Conservation (phyloP, 345 rosid species). For the Aegle marmelos region DNA sequence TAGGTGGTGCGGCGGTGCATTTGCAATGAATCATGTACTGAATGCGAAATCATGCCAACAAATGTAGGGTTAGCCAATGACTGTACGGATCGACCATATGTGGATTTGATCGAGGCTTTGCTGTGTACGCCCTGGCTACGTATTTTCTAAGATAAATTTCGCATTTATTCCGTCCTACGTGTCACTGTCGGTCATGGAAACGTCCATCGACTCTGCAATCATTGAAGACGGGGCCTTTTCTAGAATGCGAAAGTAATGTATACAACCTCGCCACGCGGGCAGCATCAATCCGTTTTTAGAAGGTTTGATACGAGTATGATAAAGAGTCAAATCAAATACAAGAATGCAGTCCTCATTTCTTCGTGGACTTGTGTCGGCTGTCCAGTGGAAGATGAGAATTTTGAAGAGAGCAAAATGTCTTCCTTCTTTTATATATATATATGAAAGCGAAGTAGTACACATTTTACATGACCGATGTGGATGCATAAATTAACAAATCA, state of each 20-base stretch:
- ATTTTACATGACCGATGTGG: neutral
- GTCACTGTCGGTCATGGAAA: slow-evolving; percentile 34
- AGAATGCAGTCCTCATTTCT: neutral
- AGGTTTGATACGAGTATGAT: too few species aligned
- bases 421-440: neutral
- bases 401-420: neutral
- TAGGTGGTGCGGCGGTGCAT: neutral
- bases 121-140: slow-evolving; percentile 16
- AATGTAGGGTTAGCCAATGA: neutral
- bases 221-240: neutral
- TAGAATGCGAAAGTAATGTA: neutral
- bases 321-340: neutral
- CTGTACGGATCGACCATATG: neutral
- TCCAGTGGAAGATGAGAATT: neutral
- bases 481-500: neutral
- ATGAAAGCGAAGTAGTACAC: neutral
- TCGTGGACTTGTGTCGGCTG: slow-evolving; percentile 20
- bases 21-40: neutral
- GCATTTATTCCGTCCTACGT: neutral
- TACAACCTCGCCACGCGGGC: neutral
- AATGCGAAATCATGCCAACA: neutral
- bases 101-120: slow-evolving; percentile 9
- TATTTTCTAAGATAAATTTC: slow-evolving; percentile 4
- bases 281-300: neutral
- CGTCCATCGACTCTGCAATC: slow-evolving; percentile 13